phyloP scores from a whole-genome alignment of 225 moss, liverwort and hornwort species.

The Ulota crispa region DNA sequence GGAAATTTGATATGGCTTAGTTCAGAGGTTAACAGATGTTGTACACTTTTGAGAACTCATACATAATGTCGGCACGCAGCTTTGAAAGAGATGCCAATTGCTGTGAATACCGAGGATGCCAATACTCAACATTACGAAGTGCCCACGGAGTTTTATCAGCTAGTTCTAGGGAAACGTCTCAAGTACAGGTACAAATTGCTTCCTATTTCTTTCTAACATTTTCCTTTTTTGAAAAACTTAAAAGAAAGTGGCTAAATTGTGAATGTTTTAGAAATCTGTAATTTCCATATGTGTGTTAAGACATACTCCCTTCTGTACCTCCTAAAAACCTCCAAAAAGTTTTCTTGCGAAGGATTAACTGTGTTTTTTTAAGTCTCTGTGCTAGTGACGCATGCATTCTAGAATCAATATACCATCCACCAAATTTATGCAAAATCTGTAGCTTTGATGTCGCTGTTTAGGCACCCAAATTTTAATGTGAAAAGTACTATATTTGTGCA shows the following conservation, averaged over 20 bases:
- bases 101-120: constrained; percentile 77
- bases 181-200: constrained; percentile 90
- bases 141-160: constrained; percentile 79
- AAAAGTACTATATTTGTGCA: too few species aligned
- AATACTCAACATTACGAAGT: constrained; percentile 95
- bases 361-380: too few species aligned
- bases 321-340: too few species aligned
- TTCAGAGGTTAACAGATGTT: background rate
- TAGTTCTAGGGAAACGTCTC: constrained; percentile 81
- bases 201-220: too few species aligned
- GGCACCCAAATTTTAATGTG: too few species aligned
- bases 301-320: too few species aligned
- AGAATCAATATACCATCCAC: too few species aligned
- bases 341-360: too few species aligned
- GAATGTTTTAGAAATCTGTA: background rate
- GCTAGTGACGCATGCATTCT: too few species aligned
- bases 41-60: background rate
- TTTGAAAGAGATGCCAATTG: constrained; percentile 93
- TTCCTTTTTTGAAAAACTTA: too few species aligned
- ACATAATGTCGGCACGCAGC: constrained; percentile 42
- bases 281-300: background rate
- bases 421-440: too few species aligned
- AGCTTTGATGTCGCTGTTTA: too few species aligned
- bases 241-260: background rate
- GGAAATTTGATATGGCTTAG: background rate